Evolutionary conservation across 192 early-diverging fungal species (phyloP).

Genomic region (Piromyces finnis): DNA sequence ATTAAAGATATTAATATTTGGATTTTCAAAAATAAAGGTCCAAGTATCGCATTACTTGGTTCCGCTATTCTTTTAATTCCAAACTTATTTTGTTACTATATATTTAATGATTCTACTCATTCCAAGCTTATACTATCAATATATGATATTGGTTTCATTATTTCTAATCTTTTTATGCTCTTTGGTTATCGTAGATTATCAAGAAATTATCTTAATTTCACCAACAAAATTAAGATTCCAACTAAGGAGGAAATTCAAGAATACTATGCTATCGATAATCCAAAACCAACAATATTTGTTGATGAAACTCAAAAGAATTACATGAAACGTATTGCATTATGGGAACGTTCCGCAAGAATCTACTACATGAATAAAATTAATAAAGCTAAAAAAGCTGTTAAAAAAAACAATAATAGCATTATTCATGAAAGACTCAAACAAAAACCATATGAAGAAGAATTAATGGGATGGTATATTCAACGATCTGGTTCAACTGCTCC

Average conservation of each 20-base stretch:
- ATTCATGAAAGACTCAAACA: constrained; percentile 9
- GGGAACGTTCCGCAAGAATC: constrained; percentile 16
- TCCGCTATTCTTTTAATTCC: not conserved
- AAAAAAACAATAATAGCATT: not conserved
- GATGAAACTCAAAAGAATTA: not conserved
- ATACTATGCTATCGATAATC: constrained; percentile 1
- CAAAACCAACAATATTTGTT: not conserved
- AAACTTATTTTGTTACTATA: not conserved
- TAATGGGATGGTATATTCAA: constrained; percentile 19
- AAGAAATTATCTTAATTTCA: constrained; percentile 10
- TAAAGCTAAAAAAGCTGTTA: not conserved
- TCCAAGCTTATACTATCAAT: not conserved
- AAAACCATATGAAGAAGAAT: constrained; percentile 9
- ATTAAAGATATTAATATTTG: constrained; percentile 11
- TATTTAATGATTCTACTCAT: not conserved
- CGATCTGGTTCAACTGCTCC: constrained; percentile 5
- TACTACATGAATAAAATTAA: constrained; percentile 6
- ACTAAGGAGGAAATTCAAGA: constrained; percentile 7
- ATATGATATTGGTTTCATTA: not conserved
- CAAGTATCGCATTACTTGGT: not conserved
- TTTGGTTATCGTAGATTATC: constrained; percentile 6
- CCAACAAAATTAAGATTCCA: constrained; percentile 7
- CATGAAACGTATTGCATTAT: constrained; percentile 1
- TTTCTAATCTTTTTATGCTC: constrained; percentile 8
- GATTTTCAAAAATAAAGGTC: constrained; percentile 15